phyloP scores from a whole-genome alignment of 169 alveolate genomes.

The Cryptosporidium viatorum region DNA sequence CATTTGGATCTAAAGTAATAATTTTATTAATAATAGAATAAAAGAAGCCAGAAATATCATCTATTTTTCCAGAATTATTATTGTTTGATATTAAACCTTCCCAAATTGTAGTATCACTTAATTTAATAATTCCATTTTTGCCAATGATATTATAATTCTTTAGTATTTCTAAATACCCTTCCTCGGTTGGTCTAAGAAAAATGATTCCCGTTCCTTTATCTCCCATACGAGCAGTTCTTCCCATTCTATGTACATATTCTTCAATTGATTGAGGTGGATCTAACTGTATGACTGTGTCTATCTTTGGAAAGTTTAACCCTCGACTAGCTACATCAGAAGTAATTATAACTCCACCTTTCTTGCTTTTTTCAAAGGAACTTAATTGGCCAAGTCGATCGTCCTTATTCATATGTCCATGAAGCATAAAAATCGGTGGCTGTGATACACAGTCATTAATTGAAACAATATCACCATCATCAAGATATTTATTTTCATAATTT shows the following conservation, averaged over 20 bases:
- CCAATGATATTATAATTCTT: slow-evolving; percentile 23
- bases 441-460: not conserved
- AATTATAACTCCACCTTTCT: slow-evolving; percentile 81
- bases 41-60: slow-evolving; percentile 69
- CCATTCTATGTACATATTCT: slow-evolving; percentile 94
- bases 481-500: not conserved
- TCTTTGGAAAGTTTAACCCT: slow-evolving; percentile 92
- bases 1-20: slow-evolving; percentile 50
- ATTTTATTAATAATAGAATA: slow-evolving; percentile 64
- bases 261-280: slow-evolving; percentile 94
- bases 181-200: slow-evolving; percentile 80
- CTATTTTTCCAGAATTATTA: slow-evolving; percentile 33
- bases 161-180: slow-evolving; percentile 65
- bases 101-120: slow-evolving; percentile 66
- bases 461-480: not conserved
- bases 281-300: slow-evolving; percentile 91
- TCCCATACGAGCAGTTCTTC: slow-evolving; percentile 95
- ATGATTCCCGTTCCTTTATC: slow-evolving; percentile 87
- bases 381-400: slow-evolving; percentile 67
- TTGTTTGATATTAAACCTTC: slow-evolving; percentile 61
- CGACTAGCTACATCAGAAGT: slow-evolving; percentile 96
- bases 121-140: slow-evolving; percentile 9
- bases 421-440: slow-evolving; percentile 56
- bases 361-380: slow-evolving; percentile 55
- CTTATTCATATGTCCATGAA: slow-evolving; percentile 62